These are phyloP conservation scores for Zea mays DNA, from an alignment of 176 grass and related monocot species.

Conservation along the genomic window Zm-B73-REFERENCE-NAM-5.0 NC_050101.1:155665501-155666000, in stretches of 20 bases:
- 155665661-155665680: conserved; percentile 66
- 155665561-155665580: conserved; percentile 81
- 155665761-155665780: conserved; percentile 73
- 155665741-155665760: conserved; percentile 71
- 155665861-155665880: conserved; percentile 53
- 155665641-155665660: conserved; percentile 77
- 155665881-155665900: conserved; percentile 83
- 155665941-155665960: conserved; percentile 89
- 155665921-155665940: conserved; percentile 91
- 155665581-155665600: conserved; percentile 91
- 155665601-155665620: conserved; percentile 74
- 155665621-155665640: conserved; percentile 85
- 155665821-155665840: conserved; percentile 83
- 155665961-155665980: conserved; percentile 63
- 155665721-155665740: conserved; percentile 93
- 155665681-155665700: conserved; percentile 74
- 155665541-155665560: conserved; percentile 90
- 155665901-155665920: conserved; percentile 93
- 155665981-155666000: conserved; percentile 53
- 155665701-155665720: conserved; percentile 78
- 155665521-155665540: conserved; percentile 53
- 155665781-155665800: conserved; percentile 87
- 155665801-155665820: conserved; percentile 85
- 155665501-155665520: conserved; percentile 94
- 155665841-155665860: conserved; percentile 62